Conservation (phyloP, 805 yeast species). For the Nakazawaea pomicola region DNA sequence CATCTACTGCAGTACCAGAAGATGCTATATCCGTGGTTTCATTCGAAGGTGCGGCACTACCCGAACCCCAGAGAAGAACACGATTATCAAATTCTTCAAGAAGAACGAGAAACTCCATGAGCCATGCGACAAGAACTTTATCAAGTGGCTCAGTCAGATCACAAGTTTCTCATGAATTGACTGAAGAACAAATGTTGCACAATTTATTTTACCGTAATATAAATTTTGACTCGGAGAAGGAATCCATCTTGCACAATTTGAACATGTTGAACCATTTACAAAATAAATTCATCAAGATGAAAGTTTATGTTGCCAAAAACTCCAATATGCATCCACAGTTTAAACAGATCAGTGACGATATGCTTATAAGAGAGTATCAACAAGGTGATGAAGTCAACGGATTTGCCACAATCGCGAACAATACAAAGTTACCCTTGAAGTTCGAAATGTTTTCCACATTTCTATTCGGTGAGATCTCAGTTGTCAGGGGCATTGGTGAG, state of each 20-base stretch:
- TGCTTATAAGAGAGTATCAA: constrained; percentile 9
- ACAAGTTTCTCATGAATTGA: constrained; percentile 3
- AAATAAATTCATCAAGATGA: constrained; percentile 13
- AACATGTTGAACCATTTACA: constrained; percentile 11
- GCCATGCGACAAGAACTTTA: not conserved
- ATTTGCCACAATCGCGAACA: constrained; percentile 10
- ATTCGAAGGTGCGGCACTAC: not conserved
- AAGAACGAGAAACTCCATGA: constrained; percentile 3
- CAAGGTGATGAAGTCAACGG: constrained; percentile 13
- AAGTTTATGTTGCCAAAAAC: constrained; percentile 8
- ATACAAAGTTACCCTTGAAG: not conserved
- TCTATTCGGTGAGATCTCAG: constrained; percentile 11
- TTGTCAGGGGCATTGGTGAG: constrained; percentile 12
- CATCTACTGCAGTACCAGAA: not conserved
- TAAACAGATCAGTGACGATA: constrained; percentile 10
- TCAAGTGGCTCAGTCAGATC: constrained; percentile 2
- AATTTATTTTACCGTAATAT: constrained; percentile 7
- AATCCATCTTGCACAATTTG: constrained; percentile 14
- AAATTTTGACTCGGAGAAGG: constrained; percentile 13
- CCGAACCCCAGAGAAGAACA: not conserved
- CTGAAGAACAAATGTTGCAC: constrained; percentile 9
- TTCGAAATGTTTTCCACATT: constrained; percentile 14
- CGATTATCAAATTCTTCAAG: not conserved
- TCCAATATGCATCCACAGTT: not conserved
- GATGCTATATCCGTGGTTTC: not conserved